Percentiles rank a stretch among this genome's conserved stretches.
phyloP scores from a whole-genome alignment of 257 asterid genomes.

The Scutellaria baicalensis region DNA sequence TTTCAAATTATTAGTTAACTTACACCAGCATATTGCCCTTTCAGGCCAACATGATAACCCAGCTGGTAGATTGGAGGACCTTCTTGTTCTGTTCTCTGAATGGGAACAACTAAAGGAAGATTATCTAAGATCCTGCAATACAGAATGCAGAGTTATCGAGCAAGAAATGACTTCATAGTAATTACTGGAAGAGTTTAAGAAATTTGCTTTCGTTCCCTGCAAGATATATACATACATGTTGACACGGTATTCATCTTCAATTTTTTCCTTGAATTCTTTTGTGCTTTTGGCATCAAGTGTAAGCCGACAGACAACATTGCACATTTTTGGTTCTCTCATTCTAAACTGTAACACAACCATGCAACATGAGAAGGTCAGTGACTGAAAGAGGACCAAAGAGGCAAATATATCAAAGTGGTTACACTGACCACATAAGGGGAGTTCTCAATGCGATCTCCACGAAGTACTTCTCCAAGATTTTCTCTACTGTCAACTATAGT shows the following conservation, averaged over 20 bases:
- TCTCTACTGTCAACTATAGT: constrained; percentile 58
- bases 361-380: constrained; percentile 5
- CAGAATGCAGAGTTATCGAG: background rate
- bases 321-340: constrained; percentile 74
- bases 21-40: constrained; percentile 65
- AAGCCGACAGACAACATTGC: constrained; percentile 45
- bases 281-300: constrained; percentile 42
- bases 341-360: constrained; percentile 38
- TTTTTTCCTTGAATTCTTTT: constrained; percentile 52
- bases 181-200: background rate
- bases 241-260: constrained; percentile 62
- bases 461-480: constrained; percentile 81
- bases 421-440: constrained; percentile 49
- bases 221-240: constrained; percentile 44
- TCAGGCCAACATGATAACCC: constrained; percentile 55
- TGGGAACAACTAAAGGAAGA: constrained; percentile 69
- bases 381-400: background rate
- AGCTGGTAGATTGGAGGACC: constrained; percentile 62
- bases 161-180: background rate
- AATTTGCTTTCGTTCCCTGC: background rate
- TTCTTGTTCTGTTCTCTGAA: constrained; percentile 45
- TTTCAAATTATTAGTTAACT: constrained; percentile 10
- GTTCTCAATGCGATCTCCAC: constrained; percentile 75
- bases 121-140: constrained; percentile 62
- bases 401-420: background rate